Percentiles rank a stretch among this genome's conserved stretches.
Evolutionary conservation across 2,329 filamentous ascomycete genomes (phyloP).

Genomic region (Didymella segeticola): DNA sequence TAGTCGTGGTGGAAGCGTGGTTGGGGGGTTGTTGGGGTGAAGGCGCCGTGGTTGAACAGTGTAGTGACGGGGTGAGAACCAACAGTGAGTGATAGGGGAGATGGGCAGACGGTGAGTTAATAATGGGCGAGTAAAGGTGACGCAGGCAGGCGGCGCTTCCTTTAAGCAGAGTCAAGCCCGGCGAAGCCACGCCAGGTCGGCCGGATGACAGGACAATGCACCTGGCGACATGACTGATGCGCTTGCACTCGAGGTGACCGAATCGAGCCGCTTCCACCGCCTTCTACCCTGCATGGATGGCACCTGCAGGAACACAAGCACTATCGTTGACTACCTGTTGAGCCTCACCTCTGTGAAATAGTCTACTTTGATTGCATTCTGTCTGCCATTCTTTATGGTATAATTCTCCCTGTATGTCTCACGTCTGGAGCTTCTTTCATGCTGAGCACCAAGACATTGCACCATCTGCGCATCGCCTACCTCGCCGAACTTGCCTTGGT

Average conservation of each 20-base stretch:
- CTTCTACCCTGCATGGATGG: conserved; percentile 12
- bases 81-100: conserved; percentile 6
- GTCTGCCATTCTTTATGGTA: no score
- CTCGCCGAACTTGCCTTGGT: conserved; percentile 29
- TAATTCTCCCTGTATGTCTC: conserved; percentile 6
- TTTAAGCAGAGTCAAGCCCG: conserved; percentile 15
- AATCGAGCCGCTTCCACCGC: conserved; percentile 13
- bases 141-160: conserved; percentile 18
- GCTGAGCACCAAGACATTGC: conserved; percentile 8
- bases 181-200: conserved; percentile 18
- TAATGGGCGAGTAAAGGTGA: conserved; percentile 11
- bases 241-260: conserved; percentile 12
- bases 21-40: not conserved
- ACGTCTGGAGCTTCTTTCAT: not conserved
- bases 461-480: conserved; percentile 12
- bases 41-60: conserved; percentile 6
- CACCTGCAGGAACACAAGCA: conserved; percentile 16
- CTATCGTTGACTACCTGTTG: conserved; percentile 2
- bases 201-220: conserved; percentile 21
- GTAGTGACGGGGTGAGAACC: not conserved
- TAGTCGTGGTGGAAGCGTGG: conserved; percentile 4
- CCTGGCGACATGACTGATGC: conserved; percentile 13
- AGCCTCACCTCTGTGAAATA: conserved; percentile 5
- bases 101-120: conserved; percentile 6
- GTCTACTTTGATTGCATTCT: no score